Conservation (phyloP, 768 basidiomycete species). For the Suillus cothurnatus region DNA sequence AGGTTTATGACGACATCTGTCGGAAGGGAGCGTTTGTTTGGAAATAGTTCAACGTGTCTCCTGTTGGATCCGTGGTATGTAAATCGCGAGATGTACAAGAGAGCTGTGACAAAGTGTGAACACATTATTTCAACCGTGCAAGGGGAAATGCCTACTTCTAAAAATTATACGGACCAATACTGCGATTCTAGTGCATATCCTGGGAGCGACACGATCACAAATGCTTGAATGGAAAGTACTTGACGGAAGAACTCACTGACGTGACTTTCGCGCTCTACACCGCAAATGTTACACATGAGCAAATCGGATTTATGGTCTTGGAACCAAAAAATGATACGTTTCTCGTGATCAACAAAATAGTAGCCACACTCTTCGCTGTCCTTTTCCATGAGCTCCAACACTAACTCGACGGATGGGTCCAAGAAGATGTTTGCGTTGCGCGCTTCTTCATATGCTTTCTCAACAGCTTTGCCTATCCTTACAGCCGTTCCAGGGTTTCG, state of each 20-base stretch:
- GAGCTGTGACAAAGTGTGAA: not conserved
- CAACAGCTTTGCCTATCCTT: not conserved
- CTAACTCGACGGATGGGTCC: not conserved
- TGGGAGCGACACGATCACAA: not conserved
- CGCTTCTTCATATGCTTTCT: not conserved
- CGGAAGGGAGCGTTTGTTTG: conserved; percentile 23
- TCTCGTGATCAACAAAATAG: conserved; percentile 47
- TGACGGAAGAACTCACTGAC: conserved; percentile 37
- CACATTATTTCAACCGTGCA: not conserved
- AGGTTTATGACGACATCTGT: not conserved
- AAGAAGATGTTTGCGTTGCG: not conserved
- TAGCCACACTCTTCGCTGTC: conserved; percentile 25
- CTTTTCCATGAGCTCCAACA: not conserved
- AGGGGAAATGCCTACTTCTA: not conserved
- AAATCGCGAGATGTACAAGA: not conserved
- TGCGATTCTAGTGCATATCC: not conserved
- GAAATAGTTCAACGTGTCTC: not conserved
- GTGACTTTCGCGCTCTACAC: conserved; percentile 39
- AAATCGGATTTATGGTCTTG: conserved; percentile 36
- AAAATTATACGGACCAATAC: not conserved
- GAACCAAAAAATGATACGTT: conserved; percentile 48
- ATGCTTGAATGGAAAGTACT: not conserved
- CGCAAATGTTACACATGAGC: conserved; percentile 39
- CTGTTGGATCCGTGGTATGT: not conserved
- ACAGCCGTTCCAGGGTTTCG: not conserved